These are phyloP conservation scores for Pseudocohnilembus persalinus DNA, from an alignment of 169 alveolate species.

Conservation along the genomic window DNA sequence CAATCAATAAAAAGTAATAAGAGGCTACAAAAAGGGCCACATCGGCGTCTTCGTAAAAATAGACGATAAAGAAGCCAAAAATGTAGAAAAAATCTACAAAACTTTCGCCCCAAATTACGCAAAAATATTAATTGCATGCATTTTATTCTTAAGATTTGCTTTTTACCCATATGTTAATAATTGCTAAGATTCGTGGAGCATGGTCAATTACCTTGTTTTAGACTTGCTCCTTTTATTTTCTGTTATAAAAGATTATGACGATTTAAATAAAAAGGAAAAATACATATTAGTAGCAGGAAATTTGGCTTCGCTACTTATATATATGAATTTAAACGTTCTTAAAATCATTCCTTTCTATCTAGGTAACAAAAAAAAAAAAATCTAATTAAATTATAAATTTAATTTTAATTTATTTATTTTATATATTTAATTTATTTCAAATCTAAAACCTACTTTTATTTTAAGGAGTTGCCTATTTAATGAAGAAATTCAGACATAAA, in stretches of 20 bases:
- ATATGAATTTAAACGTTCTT: not conserved
- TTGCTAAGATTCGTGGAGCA: not conserved
- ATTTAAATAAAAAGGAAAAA: not conserved
- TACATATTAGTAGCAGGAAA: not conserved
- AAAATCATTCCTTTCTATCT: not conserved
- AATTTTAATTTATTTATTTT: no score
- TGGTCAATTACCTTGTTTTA: not conserved
- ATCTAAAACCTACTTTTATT: no score
- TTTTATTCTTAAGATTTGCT: not conserved
- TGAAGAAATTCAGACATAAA: not conserved
- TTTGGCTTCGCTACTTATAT: not conserved
- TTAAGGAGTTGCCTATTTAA: not conserved
- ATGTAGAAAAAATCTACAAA: not conserved
- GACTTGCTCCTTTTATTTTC: not conserved
- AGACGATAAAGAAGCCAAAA: not conserved
- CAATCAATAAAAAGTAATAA: no score
- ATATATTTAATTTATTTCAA: no score
- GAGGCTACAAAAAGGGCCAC: not conserved
- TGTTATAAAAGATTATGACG: not conserved
- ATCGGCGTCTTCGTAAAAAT: not conserved
- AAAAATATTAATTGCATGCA: not conserved
- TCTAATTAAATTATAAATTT: no score
- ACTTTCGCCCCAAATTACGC: not conserved
- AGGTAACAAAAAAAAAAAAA: no score
- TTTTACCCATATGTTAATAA: not conserved